Conservation (phyloP, 106 monocot species). For the Ottelia alismoides region DNA sequence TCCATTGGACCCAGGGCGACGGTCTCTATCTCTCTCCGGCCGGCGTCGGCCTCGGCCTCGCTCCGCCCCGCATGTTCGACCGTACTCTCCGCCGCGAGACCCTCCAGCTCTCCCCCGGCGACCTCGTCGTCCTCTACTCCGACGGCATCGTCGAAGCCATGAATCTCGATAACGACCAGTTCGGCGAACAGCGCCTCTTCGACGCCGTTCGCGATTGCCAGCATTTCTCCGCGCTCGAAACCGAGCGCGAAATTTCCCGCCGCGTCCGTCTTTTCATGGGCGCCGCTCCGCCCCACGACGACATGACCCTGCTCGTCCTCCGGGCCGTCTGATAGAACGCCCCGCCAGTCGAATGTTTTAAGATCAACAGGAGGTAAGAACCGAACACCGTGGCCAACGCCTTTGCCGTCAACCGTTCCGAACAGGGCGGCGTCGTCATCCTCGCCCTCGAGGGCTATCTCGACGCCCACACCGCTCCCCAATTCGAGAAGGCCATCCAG, state of each 20-base stretch:
- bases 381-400: too few species aligned
- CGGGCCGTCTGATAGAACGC: too few species aligned
- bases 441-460: too few species aligned
- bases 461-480: too few species aligned
- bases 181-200: neutral
- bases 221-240: neutral
- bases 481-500: too few species aligned
- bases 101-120: neutral
- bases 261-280: neutral
- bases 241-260: neutral
- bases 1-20: neutral
- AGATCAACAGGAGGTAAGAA: too few species aligned
- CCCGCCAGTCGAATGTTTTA: too few species aligned
- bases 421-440: too few species aligned
- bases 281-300: neutral
- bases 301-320: neutral
- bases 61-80: neutral
- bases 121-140: neutral
- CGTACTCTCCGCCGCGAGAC: neutral
- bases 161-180: neutral
- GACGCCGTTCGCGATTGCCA: neutral
- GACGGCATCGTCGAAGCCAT: neutral
- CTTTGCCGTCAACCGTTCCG: too few species aligned
- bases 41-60: neutral
- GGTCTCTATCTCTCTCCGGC: neutral